Conservation (phyloP, 768 basidiomycete genomes). For the Pleurotus cornucopiae region DNA sequence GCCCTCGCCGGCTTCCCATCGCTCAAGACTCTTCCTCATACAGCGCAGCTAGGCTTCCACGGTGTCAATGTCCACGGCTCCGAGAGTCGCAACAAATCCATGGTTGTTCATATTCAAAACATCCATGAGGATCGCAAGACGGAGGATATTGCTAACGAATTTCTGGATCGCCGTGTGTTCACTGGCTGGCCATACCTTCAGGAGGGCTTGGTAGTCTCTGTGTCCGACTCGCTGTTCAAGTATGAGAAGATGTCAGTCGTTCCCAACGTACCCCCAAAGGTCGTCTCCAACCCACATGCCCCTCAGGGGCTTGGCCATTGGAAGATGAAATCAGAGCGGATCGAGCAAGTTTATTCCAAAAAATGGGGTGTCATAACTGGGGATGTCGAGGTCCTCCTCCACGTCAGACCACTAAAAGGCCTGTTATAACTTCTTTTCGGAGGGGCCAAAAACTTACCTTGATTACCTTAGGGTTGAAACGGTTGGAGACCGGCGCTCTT, state of each 20-base stretch:
- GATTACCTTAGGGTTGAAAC: conserved; percentile 60
- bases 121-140: conserved; percentile 62
- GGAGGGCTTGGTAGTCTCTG: conserved; percentile 82
- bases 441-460: background rate
- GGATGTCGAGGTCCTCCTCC: conserved; percentile 72
- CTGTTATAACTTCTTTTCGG: conserved; percentile 11
- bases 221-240: conserved; percentile 84
- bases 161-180: conserved; percentile 77
- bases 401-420: conserved; percentile 93
- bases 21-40: conserved; percentile 81
- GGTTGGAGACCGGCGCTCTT: conserved; percentile 83
- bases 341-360: conserved; percentile 87
- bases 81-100: conserved; percentile 89
- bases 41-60: conserved; percentile 73
- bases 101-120: conserved; percentile 84
- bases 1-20: conserved; percentile 97
- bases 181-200: conserved; percentile 93
- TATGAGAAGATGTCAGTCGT: conserved; percentile 69
- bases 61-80: conserved; percentile 91
- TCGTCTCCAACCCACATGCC: conserved; percentile 70
- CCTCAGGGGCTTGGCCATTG: conserved; percentile 66
- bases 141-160: conserved; percentile 67
- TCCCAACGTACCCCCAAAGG: conserved; percentile 45
- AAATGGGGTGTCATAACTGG: conserved; percentile 84
- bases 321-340: conserved; percentile 77